phyloP scores from a whole-genome alignment of 179 eudicot species.

The Beta lomatogona region DNA sequence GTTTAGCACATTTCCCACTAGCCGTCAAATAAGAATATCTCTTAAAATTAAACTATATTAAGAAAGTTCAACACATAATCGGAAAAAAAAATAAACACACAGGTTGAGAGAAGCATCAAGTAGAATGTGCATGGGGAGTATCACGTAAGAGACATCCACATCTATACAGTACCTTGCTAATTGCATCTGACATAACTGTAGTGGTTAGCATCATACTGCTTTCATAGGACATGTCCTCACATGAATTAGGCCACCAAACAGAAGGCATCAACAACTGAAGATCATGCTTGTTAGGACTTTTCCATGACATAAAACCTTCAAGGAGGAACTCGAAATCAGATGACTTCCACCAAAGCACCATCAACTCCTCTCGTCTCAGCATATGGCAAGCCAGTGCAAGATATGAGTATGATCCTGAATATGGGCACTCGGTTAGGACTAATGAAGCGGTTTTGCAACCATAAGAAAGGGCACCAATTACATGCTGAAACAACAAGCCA shows the following conservation, averaged over 20 bases:
- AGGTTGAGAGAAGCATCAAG: background rate
- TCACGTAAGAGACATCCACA: background rate
- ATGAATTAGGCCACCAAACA: slow-evolving; percentile 97
- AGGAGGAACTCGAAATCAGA: slow-evolving; percentile 73
- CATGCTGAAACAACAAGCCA: slow-evolving; percentile 52
- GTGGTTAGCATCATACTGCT: slow-evolving; percentile 82
- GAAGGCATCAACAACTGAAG: slow-evolving; percentile 79
- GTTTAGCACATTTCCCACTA: background rate
- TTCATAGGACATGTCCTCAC: slow-evolving; percentile 74
- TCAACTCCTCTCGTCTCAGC: slow-evolving; percentile 71
- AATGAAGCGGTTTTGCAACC: slow-evolving; percentile 74
- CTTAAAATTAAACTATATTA: background rate
- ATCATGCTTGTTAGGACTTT: slow-evolving; percentile 82
- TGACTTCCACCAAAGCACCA: slow-evolving; percentile 85
- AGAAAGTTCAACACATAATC: background rate
- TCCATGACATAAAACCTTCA: slow-evolving; percentile 88
- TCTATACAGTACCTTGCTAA: slow-evolving; percentile 54
- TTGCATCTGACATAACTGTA: slow-evolving; percentile 71
- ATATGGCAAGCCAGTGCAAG: slow-evolving; percentile 81
- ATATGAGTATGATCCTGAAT: slow-evolving; percentile 87
- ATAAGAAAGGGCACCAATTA: slow-evolving; percentile 71
- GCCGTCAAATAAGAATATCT: background rate
- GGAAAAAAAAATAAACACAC: background rate
- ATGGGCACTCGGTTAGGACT: slow-evolving; percentile 79
- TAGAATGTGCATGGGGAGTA: background rate